These are phyloP conservation scores for Crucibulum laeve DNA, from an alignment of 768 basidiomycete genomes.

Conservation along the genomic window DNA sequence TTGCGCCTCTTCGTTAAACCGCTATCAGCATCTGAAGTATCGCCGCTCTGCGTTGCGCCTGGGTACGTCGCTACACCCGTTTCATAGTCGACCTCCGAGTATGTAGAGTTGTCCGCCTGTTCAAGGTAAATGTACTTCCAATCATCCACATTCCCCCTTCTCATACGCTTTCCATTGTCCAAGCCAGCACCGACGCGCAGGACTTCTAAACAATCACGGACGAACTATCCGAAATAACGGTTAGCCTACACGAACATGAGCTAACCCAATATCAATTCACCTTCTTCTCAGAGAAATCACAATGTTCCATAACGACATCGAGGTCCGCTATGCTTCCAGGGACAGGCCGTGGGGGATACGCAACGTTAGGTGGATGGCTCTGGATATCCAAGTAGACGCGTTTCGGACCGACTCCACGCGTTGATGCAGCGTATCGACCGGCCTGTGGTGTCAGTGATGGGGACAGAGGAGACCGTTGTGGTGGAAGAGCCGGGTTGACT, in stretches of 20 bases:
- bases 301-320: constrained; percentile 87
- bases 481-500: constrained; percentile 74
- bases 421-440: constrained; percentile 39
- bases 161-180: constrained; percentile 72
- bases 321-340: constrained; percentile 85
- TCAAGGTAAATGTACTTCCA: constrained; percentile 92
- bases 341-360: constrained; percentile 85
- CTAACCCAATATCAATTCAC: constrained; percentile 26
- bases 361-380: constrained; percentile 53
- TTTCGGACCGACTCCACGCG: constrained; percentile 72
- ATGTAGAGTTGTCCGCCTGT: constrained; percentile 28
- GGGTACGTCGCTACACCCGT: constrained; percentile 14
- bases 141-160: constrained; percentile 72
- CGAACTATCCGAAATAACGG: constrained; percentile 59
- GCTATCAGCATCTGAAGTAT: constrained; percentile 40
- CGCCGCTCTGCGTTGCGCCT: constrained; percentile 6
- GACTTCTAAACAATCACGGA: constrained; percentile 96
- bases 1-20: constrained; percentile 57
- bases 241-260: neutral
- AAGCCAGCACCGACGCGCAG: constrained; percentile 87
- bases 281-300: constrained; percentile 82
- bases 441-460: constrained; percentile 37
- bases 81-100: constrained; percentile 36
- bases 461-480: constrained; percentile 40
- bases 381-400: constrained; percentile 76